Conservation (phyloP, 306 rosid species). For the Argentina anserina region DNA sequence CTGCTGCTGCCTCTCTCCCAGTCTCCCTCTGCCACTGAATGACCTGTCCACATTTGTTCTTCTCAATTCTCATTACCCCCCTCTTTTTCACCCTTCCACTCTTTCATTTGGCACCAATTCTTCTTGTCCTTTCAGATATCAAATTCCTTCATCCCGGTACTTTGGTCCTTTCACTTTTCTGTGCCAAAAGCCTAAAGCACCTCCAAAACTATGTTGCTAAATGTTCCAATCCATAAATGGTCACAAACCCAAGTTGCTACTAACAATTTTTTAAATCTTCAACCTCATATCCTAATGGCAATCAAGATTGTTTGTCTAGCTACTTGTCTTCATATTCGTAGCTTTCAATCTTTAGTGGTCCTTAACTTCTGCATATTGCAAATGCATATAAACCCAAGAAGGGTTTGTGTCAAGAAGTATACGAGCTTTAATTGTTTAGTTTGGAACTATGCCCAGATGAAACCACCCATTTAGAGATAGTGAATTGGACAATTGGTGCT, state of each 20-base stretch:
- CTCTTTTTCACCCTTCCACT: neutral
- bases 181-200: neutral
- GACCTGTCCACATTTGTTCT: constrained; percentile 10
- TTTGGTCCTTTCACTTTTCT: neutral
- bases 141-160: neutral
- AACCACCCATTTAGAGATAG: constrained; percentile 7
- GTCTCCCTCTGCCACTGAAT: constrained; percentile 8
- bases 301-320: neutral
- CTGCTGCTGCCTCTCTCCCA: constrained; percentile 2
- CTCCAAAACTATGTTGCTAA: neutral
- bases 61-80: neutral
- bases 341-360: constrained; percentile 11
- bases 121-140: neutral
- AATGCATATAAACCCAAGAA: neutral
- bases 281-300: neutral
- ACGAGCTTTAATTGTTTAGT: neutral
- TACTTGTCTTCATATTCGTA: neutral
- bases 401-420: neutral
- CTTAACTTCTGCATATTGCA: constrained; percentile 7
- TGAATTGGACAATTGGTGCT: constrained; percentile 27
- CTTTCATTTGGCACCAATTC: constrained; percentile 3
- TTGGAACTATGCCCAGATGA: neutral
- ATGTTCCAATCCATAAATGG: neutral
- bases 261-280: constrained; percentile 2
- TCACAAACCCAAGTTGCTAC: constrained; percentile 10